Evolutionary conservation across 164 flowering plant species (phyloP).

Genomic region (Echeveria elegans): DNA sequence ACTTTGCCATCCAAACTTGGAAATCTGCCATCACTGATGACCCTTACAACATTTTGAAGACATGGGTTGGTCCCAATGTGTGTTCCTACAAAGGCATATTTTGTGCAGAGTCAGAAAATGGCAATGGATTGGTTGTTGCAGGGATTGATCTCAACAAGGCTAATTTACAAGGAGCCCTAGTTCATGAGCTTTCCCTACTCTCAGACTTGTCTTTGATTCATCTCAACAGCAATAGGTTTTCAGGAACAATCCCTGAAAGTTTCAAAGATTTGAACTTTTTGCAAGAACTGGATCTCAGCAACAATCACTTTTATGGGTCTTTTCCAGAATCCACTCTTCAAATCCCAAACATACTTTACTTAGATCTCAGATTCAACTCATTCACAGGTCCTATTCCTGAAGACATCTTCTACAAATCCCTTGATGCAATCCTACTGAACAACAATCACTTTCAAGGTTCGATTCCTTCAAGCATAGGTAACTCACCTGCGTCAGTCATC

Average conservation of each 20-base stretch:
- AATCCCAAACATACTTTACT: background rate
- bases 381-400: background rate
- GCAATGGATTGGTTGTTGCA: background rate
- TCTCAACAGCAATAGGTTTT: constrained; percentile 7
- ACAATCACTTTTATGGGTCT: background rate
- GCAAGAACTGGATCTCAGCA: background rate
- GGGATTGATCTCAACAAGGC: background rate
- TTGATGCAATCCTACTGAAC: background rate
- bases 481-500: constrained; percentile 5
- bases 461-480: background rate
- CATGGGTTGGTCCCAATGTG: background rate
- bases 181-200: constrained; percentile 1
- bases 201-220: constrained; percentile 2
- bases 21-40: background rate
- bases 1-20: background rate
- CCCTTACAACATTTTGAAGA: background rate
- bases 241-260: background rate
- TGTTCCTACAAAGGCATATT: background rate
- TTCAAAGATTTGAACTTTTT: background rate
- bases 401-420: background rate
- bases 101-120: background rate
- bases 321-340: background rate
- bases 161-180: background rate
- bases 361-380: background rate
- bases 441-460: background rate